phyloP scores from a whole-genome alignment of 1,139 yeast genomes.

The Yamadazyma diospyri region DNA sequence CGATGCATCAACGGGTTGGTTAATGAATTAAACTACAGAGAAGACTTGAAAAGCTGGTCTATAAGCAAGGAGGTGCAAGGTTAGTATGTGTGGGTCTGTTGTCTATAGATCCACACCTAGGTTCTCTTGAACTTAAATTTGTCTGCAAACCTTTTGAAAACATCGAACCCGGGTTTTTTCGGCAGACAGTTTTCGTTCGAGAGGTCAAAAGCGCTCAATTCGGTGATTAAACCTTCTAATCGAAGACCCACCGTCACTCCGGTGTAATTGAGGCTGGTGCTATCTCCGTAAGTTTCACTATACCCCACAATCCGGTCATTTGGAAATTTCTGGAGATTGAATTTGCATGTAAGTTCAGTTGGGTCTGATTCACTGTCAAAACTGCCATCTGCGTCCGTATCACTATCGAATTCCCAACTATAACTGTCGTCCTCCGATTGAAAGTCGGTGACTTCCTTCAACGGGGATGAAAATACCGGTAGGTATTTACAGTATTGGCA shows the following conservation, averaged over 20 bases:
- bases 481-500: slow-evolving; percentile 22
- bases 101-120: too few relatives aligned
- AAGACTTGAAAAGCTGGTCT: slow-evolving; percentile 47
- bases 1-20: slow-evolving; percentile 45
- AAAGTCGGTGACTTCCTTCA: slow-evolving; percentile 10
- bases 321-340: background rate
- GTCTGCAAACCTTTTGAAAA: slow-evolving; percentile 4
- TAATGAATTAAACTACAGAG: slow-evolving; percentile 37
- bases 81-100: background rate
- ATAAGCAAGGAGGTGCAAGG: slow-evolving; percentile 12
- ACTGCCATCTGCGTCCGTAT: background rate
- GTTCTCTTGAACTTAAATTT: slow-evolving; percentile 5
- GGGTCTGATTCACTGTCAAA: background rate
- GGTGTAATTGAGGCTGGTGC: background rate
- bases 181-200: slow-evolving; percentile 4
- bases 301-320: background rate
- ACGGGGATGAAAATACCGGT: slow-evolving; percentile 24
- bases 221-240: slow-evolving; percentile 7
- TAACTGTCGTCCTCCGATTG: background rate
- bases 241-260: slow-evolving; percentile 5
- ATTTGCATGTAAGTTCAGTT: background rate
- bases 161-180: background rate
- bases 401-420: background rate
- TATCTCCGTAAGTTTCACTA: background rate
- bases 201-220: slow-evolving; percentile 5